Evolutionary conservation across 345 rosid genomes (phyloP), one percentile per base, ranked within the genome.

Genomic region (Litchi chinensis): DNA sequence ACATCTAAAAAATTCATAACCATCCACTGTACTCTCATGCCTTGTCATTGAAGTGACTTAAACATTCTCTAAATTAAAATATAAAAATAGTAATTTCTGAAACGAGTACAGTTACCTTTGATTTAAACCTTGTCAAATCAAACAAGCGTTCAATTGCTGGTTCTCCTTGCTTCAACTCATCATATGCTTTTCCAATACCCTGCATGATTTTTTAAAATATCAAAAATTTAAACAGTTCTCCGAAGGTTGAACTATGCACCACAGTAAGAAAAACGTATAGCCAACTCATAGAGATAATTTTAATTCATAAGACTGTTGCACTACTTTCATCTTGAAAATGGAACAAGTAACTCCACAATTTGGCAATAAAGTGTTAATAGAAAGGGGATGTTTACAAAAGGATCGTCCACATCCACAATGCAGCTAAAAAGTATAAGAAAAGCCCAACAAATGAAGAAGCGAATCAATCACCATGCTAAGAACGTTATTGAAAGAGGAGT

Each of bases 81-180:
- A 60, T 1, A 48, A 8, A 77, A 16, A 22, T 10, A 64, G 32
- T 52, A 65, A 22, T 65, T 39, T 26, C 19, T 5, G 70, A 46
- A 78, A 64, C 12, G 50, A 37, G 11, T 64, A 59, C 24, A 13
- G 62, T 11, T 83, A 92, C 98, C 97, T 92, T 88, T 59, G 91
- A 83, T 79, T 84, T 87, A 70, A 85, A 85, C 59, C 78, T 85
- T 75, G 92, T 79, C 81, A 93, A 83, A 78, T 89, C 96, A 87
- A 89, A 89, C 77, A 95, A 85, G 52, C 96, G 93, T 82, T 92
- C 93, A 68, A 95, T 86, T 2, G 97, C 96, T 44, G 98, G 97
- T 83, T 95, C 99, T 76, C 97, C 98, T 85, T 90, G 96, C 90
- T 95, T 95, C 89, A 93, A 86, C 79, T 93, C 99, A 78, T 95